Conservation (phyloP, 345 rosid species). For the Brassica cretica region DNA sequence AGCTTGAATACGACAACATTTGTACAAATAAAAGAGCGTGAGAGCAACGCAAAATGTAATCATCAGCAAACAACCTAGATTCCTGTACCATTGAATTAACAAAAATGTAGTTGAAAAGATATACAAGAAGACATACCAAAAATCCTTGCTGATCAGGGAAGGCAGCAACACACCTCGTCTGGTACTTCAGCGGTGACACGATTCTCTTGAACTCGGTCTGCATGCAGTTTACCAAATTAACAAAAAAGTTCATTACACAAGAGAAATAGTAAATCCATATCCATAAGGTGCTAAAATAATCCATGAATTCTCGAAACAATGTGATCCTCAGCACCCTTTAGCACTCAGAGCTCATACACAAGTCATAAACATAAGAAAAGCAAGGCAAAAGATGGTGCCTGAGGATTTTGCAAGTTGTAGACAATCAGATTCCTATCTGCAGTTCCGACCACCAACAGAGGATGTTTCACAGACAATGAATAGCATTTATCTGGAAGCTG, state of each 20-base stretch:
- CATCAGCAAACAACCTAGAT: constrained; percentile 20
- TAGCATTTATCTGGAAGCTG: constrained; percentile 95
- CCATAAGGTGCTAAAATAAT: neutral
- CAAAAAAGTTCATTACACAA: neutral
- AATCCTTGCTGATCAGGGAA: constrained; percentile 99
- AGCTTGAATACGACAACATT: neutral
- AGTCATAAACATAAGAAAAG: neutral
- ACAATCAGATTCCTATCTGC: constrained; percentile 91
- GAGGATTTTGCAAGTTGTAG: constrained; percentile 86
- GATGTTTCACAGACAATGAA: constrained; percentile 78
- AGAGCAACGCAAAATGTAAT: neutral
- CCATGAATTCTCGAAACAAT: neutral
- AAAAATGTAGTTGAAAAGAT: neutral
- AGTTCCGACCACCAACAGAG: constrained; percentile 96
- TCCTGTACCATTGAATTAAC: neutral
- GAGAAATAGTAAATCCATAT: neutral
- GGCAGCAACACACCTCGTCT: constrained; percentile 92
- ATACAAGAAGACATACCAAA: constrained; percentile 54
- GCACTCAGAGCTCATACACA: neutral
- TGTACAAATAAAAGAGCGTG: neutral
- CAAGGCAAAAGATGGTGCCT: constrained; percentile 48
- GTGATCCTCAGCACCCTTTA: constrained; percentile 1
- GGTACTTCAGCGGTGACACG: constrained; percentile 85
- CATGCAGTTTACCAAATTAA: constrained; percentile 38
- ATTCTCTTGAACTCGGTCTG: constrained; percentile 93